These are phyloP conservation scores for Globisporangium recalcitrans DNA, from an alignment of 352 stramenopile genomes.

Conservation along the genomic window DNA sequence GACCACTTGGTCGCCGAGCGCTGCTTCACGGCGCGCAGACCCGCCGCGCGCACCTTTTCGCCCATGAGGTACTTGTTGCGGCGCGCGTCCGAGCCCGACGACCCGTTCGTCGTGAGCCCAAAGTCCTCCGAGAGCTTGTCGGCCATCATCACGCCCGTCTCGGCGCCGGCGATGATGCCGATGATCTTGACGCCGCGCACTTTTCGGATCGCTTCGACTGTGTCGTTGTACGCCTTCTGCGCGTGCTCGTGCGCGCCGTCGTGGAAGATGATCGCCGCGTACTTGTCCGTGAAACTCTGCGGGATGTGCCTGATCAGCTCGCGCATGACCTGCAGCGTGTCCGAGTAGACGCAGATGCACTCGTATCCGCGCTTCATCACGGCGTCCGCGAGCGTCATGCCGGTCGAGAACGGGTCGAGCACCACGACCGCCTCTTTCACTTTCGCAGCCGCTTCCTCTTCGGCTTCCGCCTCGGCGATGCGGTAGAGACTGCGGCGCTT, in stretches of 20 bases:
- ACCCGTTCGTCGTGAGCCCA: slow-evolving; percentile 84
- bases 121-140: slow-evolving; percentile 87
- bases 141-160: slow-evolving; percentile 90
- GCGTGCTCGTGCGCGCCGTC: slow-evolving; percentile 41
- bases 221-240: slow-evolving; percentile 33
- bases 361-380: slow-evolving; percentile 87
- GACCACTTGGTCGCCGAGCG: slow-evolving; percentile 72
- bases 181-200: slow-evolving; percentile 46
- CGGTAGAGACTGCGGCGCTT: slow-evolving; percentile 39
- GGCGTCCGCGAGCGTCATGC: slow-evolving; percentile 90
- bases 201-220: slow-evolving; percentile 10
- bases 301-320: slow-evolving; percentile 54
- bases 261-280: slow-evolving; percentile 71
- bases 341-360: slow-evolving; percentile 85
- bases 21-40: slow-evolving; percentile 92
- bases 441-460: slow-evolving; percentile 20
- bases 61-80: slow-evolving; percentile 87
- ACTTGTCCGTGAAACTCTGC: slow-evolving; percentile 63
- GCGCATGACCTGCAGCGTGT: slow-evolving; percentile 81
- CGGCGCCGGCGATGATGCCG: slow-evolving; percentile 88
- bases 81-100: slow-evolving; percentile 54
- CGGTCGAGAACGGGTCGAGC: slow-evolving; percentile 95
- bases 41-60: slow-evolving; percentile 74
- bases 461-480: slow-evolving; percentile 38
- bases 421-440: slow-evolving; percentile 85